Evolutionary conservation across 2,329 filamentous ascomycete genomes (phyloP), one percentile per base, ranked within the genome.

Genomic region (Cryphonectria naterciae): DNA sequence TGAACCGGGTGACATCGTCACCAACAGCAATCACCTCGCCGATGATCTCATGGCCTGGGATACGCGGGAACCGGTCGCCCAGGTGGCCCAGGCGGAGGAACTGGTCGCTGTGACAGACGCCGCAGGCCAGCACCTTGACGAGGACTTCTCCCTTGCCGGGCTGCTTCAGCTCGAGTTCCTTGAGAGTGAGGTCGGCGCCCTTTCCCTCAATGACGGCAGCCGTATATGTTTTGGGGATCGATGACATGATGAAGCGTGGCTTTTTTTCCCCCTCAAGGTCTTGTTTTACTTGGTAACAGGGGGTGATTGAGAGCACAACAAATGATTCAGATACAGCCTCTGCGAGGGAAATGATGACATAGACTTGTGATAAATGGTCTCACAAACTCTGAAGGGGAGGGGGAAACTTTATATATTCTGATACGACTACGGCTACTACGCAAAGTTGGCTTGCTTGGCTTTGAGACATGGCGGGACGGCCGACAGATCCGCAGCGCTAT

Each of bases 31-130:
- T 90, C 4, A 94, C 83, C 17, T 88, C 86, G 15, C 92, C 92
- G 68, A 94, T 86, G 46, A 91, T 82, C 78, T 94, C 92, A 79
- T 95, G 92, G 32, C 92, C 92, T 0, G 91, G 89, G 2, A 89
- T 80, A 7, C 88, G 85, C 1, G 91, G 91, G 75, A 87, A 90
- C 28, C 84, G 75, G 60, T 87, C 84, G 15, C 87, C 88, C 60
- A 91, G 81, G 5, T 79, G 75, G 35, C 88, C 88, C 2, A 76
- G 63, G 65, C 85, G 82, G 1, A 87, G 79, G 68, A 78, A 80
- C 28, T 80, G 72, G 75, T 94, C 92, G 0, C 86, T 87, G 78
- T 89, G 90, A 79, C 92, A 94, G 65, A 95, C 87, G 60, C 92
- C 92, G 75, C 89, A 93, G 7, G 92, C 92, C 11, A 89, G 82